Conservation (phyloP, 495 filamentous ascomycete genomes). For the Trichoderma orchidacearum region DNA sequence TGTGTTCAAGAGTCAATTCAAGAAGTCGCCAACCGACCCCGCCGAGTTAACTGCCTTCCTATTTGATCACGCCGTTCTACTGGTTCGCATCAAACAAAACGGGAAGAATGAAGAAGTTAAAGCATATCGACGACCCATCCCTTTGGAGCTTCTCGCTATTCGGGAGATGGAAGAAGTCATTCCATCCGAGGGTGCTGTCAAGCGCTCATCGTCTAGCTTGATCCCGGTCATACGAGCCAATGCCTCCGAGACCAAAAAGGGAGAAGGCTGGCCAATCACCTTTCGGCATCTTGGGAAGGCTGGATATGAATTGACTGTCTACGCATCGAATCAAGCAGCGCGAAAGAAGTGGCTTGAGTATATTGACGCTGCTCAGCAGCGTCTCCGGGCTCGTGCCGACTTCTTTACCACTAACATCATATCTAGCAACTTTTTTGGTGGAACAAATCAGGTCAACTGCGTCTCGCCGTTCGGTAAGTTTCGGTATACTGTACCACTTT, state of each 20-base stretch:
- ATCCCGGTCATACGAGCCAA: slow-evolving; percentile 54
- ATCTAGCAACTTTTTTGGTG: slow-evolving; percentile 71
- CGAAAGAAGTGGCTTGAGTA: slow-evolving; percentile 92
- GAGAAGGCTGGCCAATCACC: slow-evolving; percentile 90
- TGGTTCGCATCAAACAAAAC: slow-evolving; percentile 75
- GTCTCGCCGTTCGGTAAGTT: slow-evolving; percentile 72
- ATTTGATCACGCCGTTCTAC: slow-evolving; percentile 88
- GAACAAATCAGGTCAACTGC: slow-evolving; percentile 77
- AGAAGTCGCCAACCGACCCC: slow-evolving; percentile 77
- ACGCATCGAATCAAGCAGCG: slow-evolving; percentile 63
- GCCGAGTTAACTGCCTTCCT: slow-evolving; percentile 87
- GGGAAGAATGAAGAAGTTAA: slow-evolving; percentile 91
- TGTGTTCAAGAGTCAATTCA: slow-evolving; percentile 81
- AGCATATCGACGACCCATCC: slow-evolving; percentile 91
- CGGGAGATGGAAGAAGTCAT: slow-evolving; percentile 93
- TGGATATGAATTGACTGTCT: slow-evolving; percentile 88
- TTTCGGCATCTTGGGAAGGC: slow-evolving; percentile 96
- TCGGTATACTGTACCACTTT: neutral
- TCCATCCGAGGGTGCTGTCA: slow-evolving; percentile 68
- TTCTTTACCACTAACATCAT: slow-evolving; percentile 87
- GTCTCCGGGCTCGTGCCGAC: slow-evolving; percentile 72
- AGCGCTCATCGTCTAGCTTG: slow-evolving; percentile 72
- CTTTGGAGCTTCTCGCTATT: slow-evolving; percentile 84
- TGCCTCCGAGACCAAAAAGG: slow-evolving; percentile 29
- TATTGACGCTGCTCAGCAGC: slow-evolving; percentile 80